Conservation (phyloP, 805 yeast genomes). For the Yueomyces sp. region DNA sequence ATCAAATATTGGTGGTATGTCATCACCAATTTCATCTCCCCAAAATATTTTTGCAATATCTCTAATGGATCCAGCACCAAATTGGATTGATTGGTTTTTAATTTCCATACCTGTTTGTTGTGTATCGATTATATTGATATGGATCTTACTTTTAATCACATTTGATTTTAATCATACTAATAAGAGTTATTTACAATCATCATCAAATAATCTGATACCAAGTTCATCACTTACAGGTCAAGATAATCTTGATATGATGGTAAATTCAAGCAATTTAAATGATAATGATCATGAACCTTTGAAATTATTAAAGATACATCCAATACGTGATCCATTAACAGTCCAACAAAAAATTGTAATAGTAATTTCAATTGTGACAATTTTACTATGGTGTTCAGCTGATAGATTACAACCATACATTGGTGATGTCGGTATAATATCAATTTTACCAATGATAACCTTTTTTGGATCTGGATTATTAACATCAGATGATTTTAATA, state of each 20-base stretch:
- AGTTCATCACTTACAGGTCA: neutral
- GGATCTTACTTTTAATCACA: conserved; percentile 57
- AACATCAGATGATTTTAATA: conserved; percentile 84
- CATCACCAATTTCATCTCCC: conserved; percentile 94
- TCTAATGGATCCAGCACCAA: conserved; percentile 68
- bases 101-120: conserved; percentile 71
- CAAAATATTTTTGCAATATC: conserved; percentile 88
- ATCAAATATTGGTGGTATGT: conserved; percentile 91
- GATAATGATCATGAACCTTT: conserved; percentile 8
- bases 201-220: neutral
- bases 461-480: conserved; percentile 85
- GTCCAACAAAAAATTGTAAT: conserved; percentile 64
- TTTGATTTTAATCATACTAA: conserved; percentile 35
- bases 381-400: conserved; percentile 80
- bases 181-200: conserved; percentile 14
- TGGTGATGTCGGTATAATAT: conserved; percentile 96
- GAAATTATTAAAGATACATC: conserved; percentile 33
- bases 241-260: neutral
- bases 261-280: neutral
- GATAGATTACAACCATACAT: conserved; percentile 56
- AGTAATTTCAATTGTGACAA: conserved; percentile 54
- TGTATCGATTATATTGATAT: conserved; percentile 49
- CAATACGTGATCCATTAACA: conserved; percentile 54
- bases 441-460: conserved; percentile 78
- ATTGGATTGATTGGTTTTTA: conserved; percentile 92